phyloP scores from a whole-genome alignment of 805 yeast species.

The Debaryomyces tyrocola region DNA sequence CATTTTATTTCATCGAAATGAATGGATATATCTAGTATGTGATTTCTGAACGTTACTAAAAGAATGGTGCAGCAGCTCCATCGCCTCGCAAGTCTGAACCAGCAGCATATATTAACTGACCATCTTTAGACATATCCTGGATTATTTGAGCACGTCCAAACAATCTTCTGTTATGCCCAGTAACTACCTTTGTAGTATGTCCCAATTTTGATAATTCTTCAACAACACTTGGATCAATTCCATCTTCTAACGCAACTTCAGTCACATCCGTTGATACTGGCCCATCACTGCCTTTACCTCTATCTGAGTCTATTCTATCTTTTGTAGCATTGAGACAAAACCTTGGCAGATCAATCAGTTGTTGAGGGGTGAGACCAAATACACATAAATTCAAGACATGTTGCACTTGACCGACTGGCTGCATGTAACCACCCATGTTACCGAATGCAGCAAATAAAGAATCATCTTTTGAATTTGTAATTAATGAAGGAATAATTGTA shows the following conservation, averaged over 20 bases:
- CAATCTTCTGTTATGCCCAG: constrained; percentile 41
- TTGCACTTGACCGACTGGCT: constrained; percentile 83
- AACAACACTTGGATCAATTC: constrained; percentile 49
- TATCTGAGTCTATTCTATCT: constrained; percentile 31
- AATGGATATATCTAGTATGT: not conserved
- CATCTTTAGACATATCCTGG: constrained; percentile 37
- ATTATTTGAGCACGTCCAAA: constrained; percentile 80
- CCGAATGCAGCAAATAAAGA: constrained; percentile 69
- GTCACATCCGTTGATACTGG: constrained; percentile 63
- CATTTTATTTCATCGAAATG: constrained; percentile 7
- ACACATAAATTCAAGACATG: constrained; percentile 64
- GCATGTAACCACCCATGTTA: constrained; percentile 86
- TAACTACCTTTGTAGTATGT: constrained; percentile 49
- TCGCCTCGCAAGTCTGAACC: constrained; percentile 87
- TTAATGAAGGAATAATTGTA: constrained; percentile 81
- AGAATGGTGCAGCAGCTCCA: constrained; percentile 66
- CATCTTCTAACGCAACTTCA: constrained; percentile 63
- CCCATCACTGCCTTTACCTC: constrained; percentile 62
- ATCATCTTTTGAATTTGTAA: constrained; percentile 45
- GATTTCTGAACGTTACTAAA: constrained; percentile 16
- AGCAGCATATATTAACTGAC: constrained; percentile 54
- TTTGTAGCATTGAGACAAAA: constrained; percentile 61
- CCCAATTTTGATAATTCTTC: constrained; percentile 52
- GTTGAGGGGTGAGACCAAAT: constrained; percentile 69
- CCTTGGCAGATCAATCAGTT: constrained; percentile 74